phyloP scores from a whole-genome alignment of 345 rosid species.

The Citrus cavaleriei region DNA sequence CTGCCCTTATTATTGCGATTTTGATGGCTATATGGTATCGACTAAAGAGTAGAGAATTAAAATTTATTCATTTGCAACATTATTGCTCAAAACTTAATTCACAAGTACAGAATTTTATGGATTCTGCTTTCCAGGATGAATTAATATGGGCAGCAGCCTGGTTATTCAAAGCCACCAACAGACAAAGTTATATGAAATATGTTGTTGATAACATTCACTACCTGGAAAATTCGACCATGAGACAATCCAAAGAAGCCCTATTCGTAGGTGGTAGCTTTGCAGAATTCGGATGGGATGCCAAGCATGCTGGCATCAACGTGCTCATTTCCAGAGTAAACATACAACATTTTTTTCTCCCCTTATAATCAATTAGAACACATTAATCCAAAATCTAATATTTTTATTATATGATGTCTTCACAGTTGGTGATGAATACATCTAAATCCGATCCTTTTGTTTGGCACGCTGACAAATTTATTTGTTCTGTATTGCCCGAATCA shows the following conservation, averaged over 20 bases:
- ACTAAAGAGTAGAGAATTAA: not conserved
- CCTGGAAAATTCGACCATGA: not conserved
- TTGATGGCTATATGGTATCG: constrained; percentile 50
- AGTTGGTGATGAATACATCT: constrained; percentile 22
- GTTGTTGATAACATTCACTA: constrained; percentile 15
- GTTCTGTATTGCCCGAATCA: constrained; percentile 47
- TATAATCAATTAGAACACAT: not conserved
- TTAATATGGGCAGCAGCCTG: constrained; percentile 89
- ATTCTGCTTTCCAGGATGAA: constrained; percentile 55
- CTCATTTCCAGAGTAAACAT: constrained; percentile 53
- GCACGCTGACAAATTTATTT: constrained; percentile 36
- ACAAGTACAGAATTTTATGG: not conserved
- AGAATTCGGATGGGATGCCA: constrained; percentile 87
- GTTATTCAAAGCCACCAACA: constrained; percentile 65
- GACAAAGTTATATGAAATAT: constrained; percentile 32
- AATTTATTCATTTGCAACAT: not conserved
- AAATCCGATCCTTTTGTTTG: constrained; percentile 13
- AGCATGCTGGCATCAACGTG: constrained; percentile 65
- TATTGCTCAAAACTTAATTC: not conserved
- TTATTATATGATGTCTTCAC: not conserved
- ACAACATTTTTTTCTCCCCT: constrained; percentile 7
- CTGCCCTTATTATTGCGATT: constrained; percentile 79
- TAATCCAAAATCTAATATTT: not conserved
- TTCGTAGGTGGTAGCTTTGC: constrained; percentile 15
- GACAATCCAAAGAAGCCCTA: not conserved